Percentiles rank a stretch among this genome's conserved stretches.
phyloP scores from a whole-genome alignment of 345 rosid species.

The Eucalyptus melliodora region DNA sequence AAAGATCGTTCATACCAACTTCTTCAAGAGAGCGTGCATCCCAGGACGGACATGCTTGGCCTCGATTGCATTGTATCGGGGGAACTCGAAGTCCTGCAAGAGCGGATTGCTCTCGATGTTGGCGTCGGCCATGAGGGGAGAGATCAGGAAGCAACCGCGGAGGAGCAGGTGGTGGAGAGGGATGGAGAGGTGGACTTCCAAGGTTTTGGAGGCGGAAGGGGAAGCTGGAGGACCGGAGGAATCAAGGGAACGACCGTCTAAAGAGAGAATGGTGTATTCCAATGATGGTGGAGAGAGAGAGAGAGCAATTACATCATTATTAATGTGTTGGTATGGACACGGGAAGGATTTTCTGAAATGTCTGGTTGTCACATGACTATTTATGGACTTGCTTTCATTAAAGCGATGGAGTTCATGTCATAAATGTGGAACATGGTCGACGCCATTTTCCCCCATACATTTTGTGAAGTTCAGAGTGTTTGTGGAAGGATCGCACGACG shows the following conservation, averaged over 20 bases:
- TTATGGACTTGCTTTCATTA: not conserved
- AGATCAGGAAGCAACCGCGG: not conserved
- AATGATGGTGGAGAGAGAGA: not conserved
- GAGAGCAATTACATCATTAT: not conserved
- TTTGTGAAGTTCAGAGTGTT: not conserved
- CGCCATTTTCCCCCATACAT: not conserved
- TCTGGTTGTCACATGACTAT: not conserved
- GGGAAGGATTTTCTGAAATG: not conserved
- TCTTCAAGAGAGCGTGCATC: conserved; percentile 45
- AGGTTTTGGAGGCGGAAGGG: not conserved
- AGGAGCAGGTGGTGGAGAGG: not conserved
- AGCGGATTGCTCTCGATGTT: conserved; percentile 44
- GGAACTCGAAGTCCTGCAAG: conserved; percentile 57
- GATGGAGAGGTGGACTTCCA: not conserved
- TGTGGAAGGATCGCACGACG: not conserved
- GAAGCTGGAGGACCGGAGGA: conserved; percentile 2
- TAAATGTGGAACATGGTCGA: not conserved
- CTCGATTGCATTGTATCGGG: conserved; percentile 51
- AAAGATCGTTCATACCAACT: conserved; percentile 31
- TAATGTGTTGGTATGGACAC: not conserved
- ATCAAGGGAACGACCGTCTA: not conserved
- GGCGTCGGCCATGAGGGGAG: conserved; percentile 5
- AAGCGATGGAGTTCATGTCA: not conserved
- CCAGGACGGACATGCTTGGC: conserved; percentile 71
- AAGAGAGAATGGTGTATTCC: not conserved